Conservation (phyloP, 306 rosid species). For the Pterocarpus santalinus region DNA sequence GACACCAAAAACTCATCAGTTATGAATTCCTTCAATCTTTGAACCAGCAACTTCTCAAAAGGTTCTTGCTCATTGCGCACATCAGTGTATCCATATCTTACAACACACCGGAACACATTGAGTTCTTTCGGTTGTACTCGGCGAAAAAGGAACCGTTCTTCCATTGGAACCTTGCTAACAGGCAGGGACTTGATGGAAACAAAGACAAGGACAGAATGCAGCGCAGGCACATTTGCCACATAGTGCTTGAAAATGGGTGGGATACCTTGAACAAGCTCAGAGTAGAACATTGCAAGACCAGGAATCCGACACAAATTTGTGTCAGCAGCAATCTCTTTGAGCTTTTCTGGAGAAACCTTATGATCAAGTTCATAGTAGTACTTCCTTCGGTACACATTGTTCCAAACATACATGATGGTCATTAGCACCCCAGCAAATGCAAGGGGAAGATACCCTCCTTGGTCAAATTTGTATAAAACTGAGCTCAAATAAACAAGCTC, state of each 20-base stretch:
- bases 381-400: constrained; percentile 69
- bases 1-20: constrained; percentile 29
- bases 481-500: constrained; percentile 79
- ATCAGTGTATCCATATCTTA: constrained; percentile 79
- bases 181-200: constrained; percentile 79
- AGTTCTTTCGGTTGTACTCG: constrained; percentile 63
- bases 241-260: constrained; percentile 90
- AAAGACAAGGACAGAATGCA: constrained; percentile 73
- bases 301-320: constrained; percentile 49
- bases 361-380: constrained; percentile 66
- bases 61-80: constrained; percentile 64
- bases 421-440: constrained; percentile 65
- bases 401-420: constrained; percentile 78
- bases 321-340: constrained; percentile 50
- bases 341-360: constrained; percentile 61
- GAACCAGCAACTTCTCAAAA: constrained; percentile 65
- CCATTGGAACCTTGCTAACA: constrained; percentile 64
- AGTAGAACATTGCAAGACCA: constrained; percentile 81
- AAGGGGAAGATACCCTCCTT: constrained; percentile 92
- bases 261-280: constrained; percentile 88
- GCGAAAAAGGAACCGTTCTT: constrained; percentile 73
- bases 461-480: constrained; percentile 79
- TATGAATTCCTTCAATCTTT: constrained; percentile 61
- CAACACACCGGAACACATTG: constrained; percentile 72
- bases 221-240: constrained; percentile 66